Base-by-base conservation (phyloP, 2,329 filamentous ascomycete genomes). In the Epichloe glyceriae region DNA sequence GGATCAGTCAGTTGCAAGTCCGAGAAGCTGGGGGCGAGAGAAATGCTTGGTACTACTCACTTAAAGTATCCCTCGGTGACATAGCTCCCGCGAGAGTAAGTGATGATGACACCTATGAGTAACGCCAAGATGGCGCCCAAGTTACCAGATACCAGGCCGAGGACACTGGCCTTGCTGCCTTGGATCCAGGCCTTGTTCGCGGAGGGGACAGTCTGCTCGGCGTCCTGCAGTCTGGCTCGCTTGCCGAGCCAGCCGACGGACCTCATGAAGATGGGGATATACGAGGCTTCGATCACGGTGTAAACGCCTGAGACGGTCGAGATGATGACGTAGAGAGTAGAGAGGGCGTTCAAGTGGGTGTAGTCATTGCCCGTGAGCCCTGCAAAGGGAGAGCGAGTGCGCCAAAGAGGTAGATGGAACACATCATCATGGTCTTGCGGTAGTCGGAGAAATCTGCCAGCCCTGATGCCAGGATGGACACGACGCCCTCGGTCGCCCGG, bases 351-450 rank as follows among this genome's bases (percentile, higher is more conserved):
- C 33, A 57, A 49, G 15, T 54, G 50, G 26, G 30, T 41, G 50
- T 57, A 57, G 11, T 54, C 50, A 14, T 53, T 54, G 15, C 47
- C 49, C 5, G 55, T 53, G 2, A 57, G 47, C 1, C 55, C 55
- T 7, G 54, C 55, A 39, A 57, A 57, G 17, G 55, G 7, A 57
- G 49, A 14, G 55, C 55, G 30, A 57, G 51, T 3, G 51, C 35
- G 12, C 55, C 55, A 26, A 55, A 57, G 37, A 57, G 54, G 45
- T 57, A 57, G 12, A 57, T 57, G 20, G 55, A 57, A 15, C 49
- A 42, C 55, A 57, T 56, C 55, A 57, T 57, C 55, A 57, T 57
- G 12, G 47, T 50, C 49, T 57, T 57, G 39, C 55, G 55, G 43
- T 57, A 55, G 47, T 55, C 49, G 10, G 55, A 57, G 51, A 56